phyloP scores from a whole-genome alignment of 2,329 filamentous ascomycete species.

The Triangularia setosa region DNA sequence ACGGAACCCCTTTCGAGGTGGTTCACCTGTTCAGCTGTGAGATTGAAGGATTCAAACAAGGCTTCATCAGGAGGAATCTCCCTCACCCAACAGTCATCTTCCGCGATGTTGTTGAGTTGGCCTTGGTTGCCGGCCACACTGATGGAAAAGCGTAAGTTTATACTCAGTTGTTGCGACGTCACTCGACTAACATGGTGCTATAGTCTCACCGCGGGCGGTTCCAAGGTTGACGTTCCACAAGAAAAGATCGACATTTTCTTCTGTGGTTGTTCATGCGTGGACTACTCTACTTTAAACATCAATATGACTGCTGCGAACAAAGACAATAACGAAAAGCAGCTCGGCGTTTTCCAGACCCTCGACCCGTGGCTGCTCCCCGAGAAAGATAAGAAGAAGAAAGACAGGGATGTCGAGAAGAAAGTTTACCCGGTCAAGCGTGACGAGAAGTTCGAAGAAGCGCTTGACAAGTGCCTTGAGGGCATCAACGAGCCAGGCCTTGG shows the following conservation, averaged over 20 bases:
- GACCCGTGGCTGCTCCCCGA: conserved; percentile 9
- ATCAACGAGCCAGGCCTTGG: not conserved
- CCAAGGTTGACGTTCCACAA: conserved; percentile 50
- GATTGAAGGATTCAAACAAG: conserved; percentile 61
- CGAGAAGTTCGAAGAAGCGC: conserved; percentile 6
- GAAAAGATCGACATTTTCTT: conserved; percentile 59
- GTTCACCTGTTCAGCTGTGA: conserved; percentile 60
- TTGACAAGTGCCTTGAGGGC: conserved; percentile 2
- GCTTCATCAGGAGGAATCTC: conserved; percentile 60
- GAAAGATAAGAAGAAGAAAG: conserved; percentile 39
- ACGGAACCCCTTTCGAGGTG: conserved; percentile 38
- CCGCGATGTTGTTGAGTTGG: conserved; percentile 56
- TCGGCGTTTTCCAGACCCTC: conserved; percentile 28
- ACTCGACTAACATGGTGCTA: not conserved
- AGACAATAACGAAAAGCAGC: not conserved
- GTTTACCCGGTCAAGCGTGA: conserved; percentile 3
- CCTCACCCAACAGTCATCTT: conserved; percentile 46
- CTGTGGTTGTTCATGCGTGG: conserved; percentile 72
- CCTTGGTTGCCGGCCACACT: conserved; percentile 29
- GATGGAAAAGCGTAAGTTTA: conserved; percentile 5
- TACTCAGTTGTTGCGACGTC: not conserved
- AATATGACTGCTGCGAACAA: conserved; percentile 8
- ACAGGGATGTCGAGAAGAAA: not conserved
- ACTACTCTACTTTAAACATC: conserved; percentile 64
- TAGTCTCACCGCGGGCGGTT: conserved; percentile 65